phyloP scores from a whole-genome alignment of 2,329 filamentous ascomycete genomes.

The Colletotrichum cuscutae region DNA sequence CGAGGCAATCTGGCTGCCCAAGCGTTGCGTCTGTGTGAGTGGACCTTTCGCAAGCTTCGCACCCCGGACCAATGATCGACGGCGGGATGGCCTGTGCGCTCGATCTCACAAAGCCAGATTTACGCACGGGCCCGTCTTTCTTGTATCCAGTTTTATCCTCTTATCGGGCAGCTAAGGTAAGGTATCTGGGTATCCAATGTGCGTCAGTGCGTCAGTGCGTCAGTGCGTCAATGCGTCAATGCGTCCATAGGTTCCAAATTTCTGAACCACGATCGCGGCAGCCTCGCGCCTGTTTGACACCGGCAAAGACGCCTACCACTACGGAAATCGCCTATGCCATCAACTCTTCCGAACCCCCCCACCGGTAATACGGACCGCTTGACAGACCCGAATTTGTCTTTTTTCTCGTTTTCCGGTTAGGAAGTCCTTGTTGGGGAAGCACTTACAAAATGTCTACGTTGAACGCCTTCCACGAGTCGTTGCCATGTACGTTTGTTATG shows the following conservation, averaged over 20 bases:
- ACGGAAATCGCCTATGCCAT: not conserved
- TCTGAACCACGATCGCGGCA: slow-evolving; percentile 11
- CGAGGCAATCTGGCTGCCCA: not conserved
- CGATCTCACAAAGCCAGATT: not conserved
- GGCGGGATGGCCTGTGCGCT: slow-evolving; percentile 12
- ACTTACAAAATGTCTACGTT: slow-evolving; percentile 41
- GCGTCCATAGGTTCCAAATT: slow-evolving; percentile 17
- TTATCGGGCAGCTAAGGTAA: slow-evolving; percentile 21
- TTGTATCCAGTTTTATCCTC: slow-evolving; percentile 29
- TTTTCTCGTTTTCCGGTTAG: not conserved
- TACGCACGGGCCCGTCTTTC: slow-evolving; percentile 1
- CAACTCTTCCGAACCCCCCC: not conserved
- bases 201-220: slow-evolving; percentile 2
- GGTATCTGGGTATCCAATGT: too few species aligned
- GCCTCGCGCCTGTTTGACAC: slow-evolving; percentile 1
- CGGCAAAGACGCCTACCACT: not conserved
- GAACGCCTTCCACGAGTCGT: slow-evolving; percentile 74
- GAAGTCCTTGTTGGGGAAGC: not conserved
- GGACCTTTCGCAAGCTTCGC: not conserved
- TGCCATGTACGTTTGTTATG: slow-evolving; percentile 73
- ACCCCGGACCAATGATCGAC: slow-evolving; percentile 29
- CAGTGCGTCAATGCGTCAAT: slow-evolving; percentile 4
- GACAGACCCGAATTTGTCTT: not conserved
- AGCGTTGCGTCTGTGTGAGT: slow-evolving; percentile 5
- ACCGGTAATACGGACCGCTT: not conserved